Percentiles rank a stretch among this genome's conserved stretches.
Evolutionary conservation across 2,329 filamentous ascomycete genomes (phyloP).

Genomic region (Penicillium polonicum): DNA sequence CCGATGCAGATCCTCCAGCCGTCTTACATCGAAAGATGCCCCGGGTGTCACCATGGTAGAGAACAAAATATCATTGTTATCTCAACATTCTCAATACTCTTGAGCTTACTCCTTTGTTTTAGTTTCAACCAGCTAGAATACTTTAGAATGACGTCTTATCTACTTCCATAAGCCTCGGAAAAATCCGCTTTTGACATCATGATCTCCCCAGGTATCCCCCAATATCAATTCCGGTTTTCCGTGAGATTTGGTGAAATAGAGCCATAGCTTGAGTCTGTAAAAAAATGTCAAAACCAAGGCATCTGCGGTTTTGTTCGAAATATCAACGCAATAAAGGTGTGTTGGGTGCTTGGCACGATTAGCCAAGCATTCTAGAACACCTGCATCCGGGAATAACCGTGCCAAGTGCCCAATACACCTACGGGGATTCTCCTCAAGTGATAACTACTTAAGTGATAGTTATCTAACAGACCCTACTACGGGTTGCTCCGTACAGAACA

Average conservation of each 20-base stretch:
- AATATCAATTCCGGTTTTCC: neutral
- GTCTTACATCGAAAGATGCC: neutral
- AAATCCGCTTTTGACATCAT: neutral
- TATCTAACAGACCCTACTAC: too few species aligned
- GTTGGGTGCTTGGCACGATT: neutral
- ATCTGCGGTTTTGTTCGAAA: neutral
- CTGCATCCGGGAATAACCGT: too few species aligned
- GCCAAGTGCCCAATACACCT: too few species aligned
- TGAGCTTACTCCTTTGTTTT: neutral
- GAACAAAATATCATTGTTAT: neutral
- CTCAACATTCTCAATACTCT: neutral
- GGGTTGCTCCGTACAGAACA: too few species aligned
- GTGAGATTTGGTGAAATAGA: neutral
- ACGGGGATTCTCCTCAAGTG: too few species aligned
- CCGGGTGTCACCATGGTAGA: neutral
- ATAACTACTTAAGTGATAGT: too few species aligned
- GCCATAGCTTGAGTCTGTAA: neutral
- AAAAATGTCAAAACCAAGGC: neutral
- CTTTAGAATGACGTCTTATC: neutral
- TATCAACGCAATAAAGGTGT: neutral
- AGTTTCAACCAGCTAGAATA: neutral
- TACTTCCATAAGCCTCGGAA: neutral
- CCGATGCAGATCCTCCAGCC: neutral
- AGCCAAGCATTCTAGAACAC: neutral
- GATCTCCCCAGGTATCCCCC: neutral